Evolutionary conservation across 495 filamentous ascomycete genomes (phyloP).

Genomic region (Penicillium alfredii): DNA sequence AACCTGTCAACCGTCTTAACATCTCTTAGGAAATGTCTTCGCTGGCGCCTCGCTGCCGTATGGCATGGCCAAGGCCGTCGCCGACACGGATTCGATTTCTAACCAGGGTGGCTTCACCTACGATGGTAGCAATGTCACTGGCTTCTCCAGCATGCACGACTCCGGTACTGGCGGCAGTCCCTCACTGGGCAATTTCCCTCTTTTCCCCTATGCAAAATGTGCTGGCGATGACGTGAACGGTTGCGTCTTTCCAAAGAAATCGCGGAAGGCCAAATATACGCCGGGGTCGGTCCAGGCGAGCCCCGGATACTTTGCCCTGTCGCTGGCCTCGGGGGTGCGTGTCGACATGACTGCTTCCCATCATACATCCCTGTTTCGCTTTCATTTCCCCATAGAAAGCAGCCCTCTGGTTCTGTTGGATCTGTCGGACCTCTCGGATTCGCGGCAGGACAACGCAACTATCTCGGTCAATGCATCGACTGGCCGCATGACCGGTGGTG

Average conservation of each 20-base stretch:
- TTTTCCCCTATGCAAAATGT: constrained; percentile 65
- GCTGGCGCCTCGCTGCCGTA: constrained; percentile 69
- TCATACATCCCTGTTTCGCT: constrained; percentile 61
- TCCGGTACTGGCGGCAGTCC: constrained; percentile 68
- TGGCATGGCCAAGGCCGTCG: constrained; percentile 72
- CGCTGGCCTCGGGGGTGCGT: constrained; percentile 51
- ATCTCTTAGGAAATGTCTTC: constrained; percentile 56
- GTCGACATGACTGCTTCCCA: constrained; percentile 59
- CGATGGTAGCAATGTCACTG: constrained; percentile 61
- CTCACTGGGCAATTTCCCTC: constrained; percentile 67
- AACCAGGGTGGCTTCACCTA: constrained; percentile 72
- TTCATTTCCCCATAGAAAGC: constrained; percentile 46
- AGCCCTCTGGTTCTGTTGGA: constrained; percentile 62
- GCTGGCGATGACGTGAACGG: constrained; percentile 56
- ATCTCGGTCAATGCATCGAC: constrained; percentile 51
- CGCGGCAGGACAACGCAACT: constrained; percentile 58
- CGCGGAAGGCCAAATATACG: constrained; percentile 42
- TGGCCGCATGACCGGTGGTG: constrained; percentile 64
- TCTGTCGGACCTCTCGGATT: constrained; percentile 61
- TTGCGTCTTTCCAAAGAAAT: constrained; percentile 57
- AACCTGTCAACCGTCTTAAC: no score
- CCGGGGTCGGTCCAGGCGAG: constrained; percentile 53
- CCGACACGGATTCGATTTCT: constrained; percentile 57
- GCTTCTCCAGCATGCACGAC: constrained; percentile 71
- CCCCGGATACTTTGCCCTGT: constrained; percentile 66